Conservation (phyloP, 164 flowering plant species). For the Liquidambar formosana region DNA sequence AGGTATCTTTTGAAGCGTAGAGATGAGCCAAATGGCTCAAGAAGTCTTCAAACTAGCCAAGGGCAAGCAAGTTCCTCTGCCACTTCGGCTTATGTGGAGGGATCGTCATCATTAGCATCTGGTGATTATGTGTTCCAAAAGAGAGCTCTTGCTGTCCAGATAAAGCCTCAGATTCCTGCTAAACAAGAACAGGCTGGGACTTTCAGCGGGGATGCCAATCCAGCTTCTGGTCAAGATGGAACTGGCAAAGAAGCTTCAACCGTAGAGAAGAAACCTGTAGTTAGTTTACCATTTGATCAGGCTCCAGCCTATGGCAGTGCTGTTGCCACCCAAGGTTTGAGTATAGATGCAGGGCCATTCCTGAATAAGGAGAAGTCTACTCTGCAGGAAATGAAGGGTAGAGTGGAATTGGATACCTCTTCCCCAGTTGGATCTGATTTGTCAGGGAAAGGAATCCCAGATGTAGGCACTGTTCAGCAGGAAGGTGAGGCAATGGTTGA, state of each 20-base stretch:
- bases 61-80: slow-evolving; percentile 28
- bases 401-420: background rate
- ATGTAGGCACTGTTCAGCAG: slow-evolving; percentile 1
- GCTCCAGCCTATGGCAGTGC: background rate
- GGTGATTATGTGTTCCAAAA: slow-evolving; percentile 62
- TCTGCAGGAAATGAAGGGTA: slow-evolving; percentile 15
- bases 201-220: slow-evolving; percentile 11
- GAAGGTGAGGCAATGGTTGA: slow-evolving; percentile 9
- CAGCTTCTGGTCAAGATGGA: slow-evolving; percentile 11
- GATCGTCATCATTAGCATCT: slow-evolving; percentile 25
- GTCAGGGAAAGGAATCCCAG: background rate
- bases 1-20: slow-evolving; percentile 74
- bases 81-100: slow-evolving; percentile 31
- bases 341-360: slow-evolving; percentile 20
- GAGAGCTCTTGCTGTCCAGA: slow-evolving; percentile 33
- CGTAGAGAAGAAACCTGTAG: background rate
- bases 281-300: slow-evolving; percentile 3
- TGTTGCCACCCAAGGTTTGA: slow-evolving; percentile 7
- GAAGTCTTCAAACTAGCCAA: slow-evolving; percentile 20
- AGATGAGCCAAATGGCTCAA: slow-evolving; percentile 48
- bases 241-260: slow-evolving; percentile 17
- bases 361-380: slow-evolving; percentile 15
- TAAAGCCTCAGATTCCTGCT: slow-evolving; percentile 18
- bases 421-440: background rate
- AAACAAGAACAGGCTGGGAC: slow-evolving; percentile 22